Conservation (phyloP, 1,284 basidiomycete species). For the Ceratobasidium papillatum region DNA sequence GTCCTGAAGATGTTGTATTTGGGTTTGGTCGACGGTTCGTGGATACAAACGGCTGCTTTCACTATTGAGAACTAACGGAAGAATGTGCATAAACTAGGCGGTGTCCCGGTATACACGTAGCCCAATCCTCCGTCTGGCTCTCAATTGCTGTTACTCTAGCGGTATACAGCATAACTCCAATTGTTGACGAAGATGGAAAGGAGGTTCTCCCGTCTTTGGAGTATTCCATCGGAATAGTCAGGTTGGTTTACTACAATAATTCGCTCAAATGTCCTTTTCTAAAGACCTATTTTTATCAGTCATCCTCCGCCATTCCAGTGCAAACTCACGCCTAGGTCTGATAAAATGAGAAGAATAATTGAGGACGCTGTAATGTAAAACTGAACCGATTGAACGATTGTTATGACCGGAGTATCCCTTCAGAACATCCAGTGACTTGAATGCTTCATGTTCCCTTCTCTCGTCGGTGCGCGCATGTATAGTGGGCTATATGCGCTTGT, state of each 20-base stretch:
- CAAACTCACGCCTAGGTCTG: constrained; percentile 8
- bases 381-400: too few species aligned
- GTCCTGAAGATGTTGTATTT: too few species aligned
- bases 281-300: background rate
- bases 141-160: constrained; percentile 24
- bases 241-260: background rate
- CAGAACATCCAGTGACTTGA: too few species aligned
- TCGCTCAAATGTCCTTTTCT: too few species aligned
- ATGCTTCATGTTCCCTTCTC: too few species aligned
- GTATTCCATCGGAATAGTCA: background rate
- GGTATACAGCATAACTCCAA: background rate
- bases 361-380: background rate
- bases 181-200: background rate
- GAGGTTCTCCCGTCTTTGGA: constrained; percentile 6
- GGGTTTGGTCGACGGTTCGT: constrained; percentile 7
- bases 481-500: too few species aligned
- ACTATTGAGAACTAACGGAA: too few species aligned
- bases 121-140: constrained; percentile 32
- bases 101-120: constrained; percentile 14
- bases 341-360: background rate
- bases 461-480: too few species aligned
- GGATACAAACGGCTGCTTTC: too few species aligned
- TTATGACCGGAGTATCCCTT: too few species aligned
- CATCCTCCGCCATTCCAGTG: constrained; percentile 17
- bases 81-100: constrained; percentile 1